Evolutionary conservation across 225 moss, liverwort and hornwort genomes (phyloP).

Genomic region (Sphagnum contortum): DNA sequence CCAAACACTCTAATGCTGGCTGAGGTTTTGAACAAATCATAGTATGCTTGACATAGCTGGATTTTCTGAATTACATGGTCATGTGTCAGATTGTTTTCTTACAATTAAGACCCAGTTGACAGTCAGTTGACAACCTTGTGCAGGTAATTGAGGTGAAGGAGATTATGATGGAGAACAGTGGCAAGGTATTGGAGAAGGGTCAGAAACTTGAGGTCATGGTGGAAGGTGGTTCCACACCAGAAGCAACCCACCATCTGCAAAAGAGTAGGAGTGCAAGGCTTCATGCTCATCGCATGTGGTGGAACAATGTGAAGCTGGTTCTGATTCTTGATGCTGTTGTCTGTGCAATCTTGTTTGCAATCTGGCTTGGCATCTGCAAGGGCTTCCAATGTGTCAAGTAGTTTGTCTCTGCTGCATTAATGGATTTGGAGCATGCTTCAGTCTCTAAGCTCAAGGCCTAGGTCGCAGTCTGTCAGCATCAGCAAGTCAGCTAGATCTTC

Average conservation of each 20-base stretch:
- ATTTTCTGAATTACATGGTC: too few species aligned
- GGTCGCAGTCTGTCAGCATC: too few species aligned
- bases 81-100: too few species aligned
- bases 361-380: constrained; percentile 46
- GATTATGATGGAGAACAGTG: constrained; percentile 34
- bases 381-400: constrained; percentile 35
- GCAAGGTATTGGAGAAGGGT: constrained; percentile 34
- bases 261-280: constrained; percentile 17
- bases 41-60: too few species aligned
- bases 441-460: too few species aligned
- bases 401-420: too few species aligned
- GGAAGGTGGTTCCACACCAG: constrained; percentile 14
- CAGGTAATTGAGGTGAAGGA: constrained; percentile 48
- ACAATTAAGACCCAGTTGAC: too few species aligned
- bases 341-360: constrained; percentile 32
- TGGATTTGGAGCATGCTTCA: too few species aligned
- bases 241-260: constrained; percentile 2
- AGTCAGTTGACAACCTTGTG: too few species aligned
- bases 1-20: too few species aligned
- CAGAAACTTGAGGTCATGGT: constrained; percentile 25
- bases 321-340: constrained; percentile 39
- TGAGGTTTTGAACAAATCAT: too few species aligned
- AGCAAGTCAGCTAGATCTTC: too few species aligned
- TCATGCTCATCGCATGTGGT: constrained; percentile 32
- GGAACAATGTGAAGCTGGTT: constrained; percentile 42